phyloP scores from a whole-genome alignment of 257 asterid genomes.

The Fraxinus anomala region DNA sequence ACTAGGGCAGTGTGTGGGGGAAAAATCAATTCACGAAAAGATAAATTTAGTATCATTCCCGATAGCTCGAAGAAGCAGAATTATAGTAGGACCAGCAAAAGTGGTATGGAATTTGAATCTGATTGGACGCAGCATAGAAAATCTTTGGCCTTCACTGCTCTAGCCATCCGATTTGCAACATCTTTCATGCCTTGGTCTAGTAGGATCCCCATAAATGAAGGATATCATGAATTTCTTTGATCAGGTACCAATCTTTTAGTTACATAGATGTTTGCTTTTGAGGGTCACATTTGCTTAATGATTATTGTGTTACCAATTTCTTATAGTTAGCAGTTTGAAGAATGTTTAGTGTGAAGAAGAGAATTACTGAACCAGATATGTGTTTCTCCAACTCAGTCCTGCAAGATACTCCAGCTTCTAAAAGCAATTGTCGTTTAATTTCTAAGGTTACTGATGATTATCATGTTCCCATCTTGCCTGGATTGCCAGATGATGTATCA shows the following conservation, averaged over 20 bases:
- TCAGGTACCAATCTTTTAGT: conserved; percentile 24
- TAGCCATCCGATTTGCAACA: conserved; percentile 49
- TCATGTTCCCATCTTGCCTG: conserved; percentile 59
- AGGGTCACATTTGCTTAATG: conserved; percentile 14
- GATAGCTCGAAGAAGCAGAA: conserved; percentile 29
- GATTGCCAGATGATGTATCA: conserved; percentile 82
- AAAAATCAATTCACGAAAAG: conserved; percentile 32
- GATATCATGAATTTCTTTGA: conserved; percentile 64
- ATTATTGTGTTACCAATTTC: conserved; percentile 23
- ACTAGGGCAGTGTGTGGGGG: conserved; percentile 52
- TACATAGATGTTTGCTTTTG: conserved; percentile 15
- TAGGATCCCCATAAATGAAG: conserved; percentile 68
- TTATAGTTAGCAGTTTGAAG: conserved; percentile 26
- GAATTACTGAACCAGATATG: conserved; percentile 45
- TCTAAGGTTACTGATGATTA: conserved; percentile 36
- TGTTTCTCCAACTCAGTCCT: conserved; percentile 39
- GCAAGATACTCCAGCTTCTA: conserved; percentile 32
- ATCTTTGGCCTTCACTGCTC: conserved; percentile 51
- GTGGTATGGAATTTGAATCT: conserved; percentile 69
- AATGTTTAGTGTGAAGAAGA: conserved; percentile 49
- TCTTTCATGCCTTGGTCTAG: conserved; percentile 76
- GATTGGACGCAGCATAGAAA: conserved; percentile 52
- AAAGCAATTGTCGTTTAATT: conserved; percentile 35
- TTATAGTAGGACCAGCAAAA: conserved; percentile 28
- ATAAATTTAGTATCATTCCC: conserved; percentile 19